Conservation (phyloP, 768 basidiomycete species). For the Harrya chromipes region DNA sequence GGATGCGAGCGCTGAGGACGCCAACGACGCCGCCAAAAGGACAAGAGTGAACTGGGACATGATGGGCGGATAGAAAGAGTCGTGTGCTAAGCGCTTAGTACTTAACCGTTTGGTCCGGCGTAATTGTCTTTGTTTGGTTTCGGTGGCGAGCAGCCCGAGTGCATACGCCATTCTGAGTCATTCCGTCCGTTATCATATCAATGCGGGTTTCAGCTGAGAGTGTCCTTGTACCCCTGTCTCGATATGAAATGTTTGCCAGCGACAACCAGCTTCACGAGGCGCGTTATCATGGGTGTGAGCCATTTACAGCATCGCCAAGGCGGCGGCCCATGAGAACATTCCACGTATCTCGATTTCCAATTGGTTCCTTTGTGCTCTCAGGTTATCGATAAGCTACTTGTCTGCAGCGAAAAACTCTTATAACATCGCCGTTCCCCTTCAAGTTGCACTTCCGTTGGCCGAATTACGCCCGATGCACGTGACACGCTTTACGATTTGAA, state of each 20-base stretch:
- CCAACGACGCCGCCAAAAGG: conserved; percentile 39
- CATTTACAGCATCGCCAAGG: neutral
- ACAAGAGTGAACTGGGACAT: conserved; percentile 35
- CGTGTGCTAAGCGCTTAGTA: conserved; percentile 11
- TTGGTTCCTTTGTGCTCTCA: neutral
- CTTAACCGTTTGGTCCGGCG: conserved; percentile 18
- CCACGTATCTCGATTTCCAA: conserved; percentile 3
- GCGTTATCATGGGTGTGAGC: neutral
- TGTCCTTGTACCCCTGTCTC: neutral
- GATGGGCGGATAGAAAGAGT: conserved; percentile 23
- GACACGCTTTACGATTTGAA: conserved; percentile 1
- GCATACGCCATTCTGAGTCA: conserved; percentile 1
- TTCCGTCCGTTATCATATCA: too few species aligned
- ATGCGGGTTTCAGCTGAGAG: too few species aligned
- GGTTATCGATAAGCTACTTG: too few species aligned
- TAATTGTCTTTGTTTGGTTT: conserved; percentile 29
- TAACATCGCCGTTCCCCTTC: too few species aligned
- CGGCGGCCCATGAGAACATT: neutral
- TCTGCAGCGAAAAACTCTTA: too few species aligned
- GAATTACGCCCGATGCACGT: conserved; percentile 3
- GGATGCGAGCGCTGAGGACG: conserved; percentile 33
- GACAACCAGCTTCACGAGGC: neutral
- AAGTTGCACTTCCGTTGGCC: too few species aligned
- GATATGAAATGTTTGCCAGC: neutral
- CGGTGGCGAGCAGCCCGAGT: conserved; percentile 17